A percentile compares a stretch with the other conserved stretches of the same genome.
Conservation (phyloP, 345 rosid species). For the Mercurialis annua region DNA sequence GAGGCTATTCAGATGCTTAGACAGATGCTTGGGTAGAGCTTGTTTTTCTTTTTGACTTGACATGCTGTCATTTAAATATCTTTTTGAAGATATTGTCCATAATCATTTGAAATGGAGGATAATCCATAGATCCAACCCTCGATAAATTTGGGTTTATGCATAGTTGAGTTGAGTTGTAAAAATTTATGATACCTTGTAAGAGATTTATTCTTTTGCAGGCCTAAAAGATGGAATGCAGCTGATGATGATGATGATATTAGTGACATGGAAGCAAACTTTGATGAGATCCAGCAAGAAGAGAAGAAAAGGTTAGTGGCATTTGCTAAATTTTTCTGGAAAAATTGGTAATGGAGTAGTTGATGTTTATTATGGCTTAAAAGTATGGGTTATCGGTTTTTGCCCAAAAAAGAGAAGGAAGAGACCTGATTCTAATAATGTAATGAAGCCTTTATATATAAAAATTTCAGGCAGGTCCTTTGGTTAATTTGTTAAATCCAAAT, state of each 20-base stretch:
- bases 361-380: background rate
- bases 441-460: no score
- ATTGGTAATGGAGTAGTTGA: background rate
- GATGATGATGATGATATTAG: conserved; percentile 59
- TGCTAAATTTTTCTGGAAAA: background rate
- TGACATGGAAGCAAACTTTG: conserved; percentile 86
- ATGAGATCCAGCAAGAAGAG: conserved; percentile 75
- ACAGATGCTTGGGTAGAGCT: conserved; percentile 49
- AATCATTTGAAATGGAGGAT: no score
- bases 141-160: no score
- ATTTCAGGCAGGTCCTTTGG: no score
- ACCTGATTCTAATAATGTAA: background rate
- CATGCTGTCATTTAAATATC: no score
- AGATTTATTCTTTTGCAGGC: conserved; percentile 31
- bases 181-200: background rate
- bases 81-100: no score
- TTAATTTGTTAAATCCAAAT: no score
- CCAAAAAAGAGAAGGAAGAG: background rate
- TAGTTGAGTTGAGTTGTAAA: no score
- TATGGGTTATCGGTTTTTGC: background rate
- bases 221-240: conserved; percentile 29
- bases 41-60: background rate
- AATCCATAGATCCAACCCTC: no score
- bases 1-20: conserved; percentile 51
- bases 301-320: conserved; percentile 52